These are phyloP conservation scores for Candida andamanensis DNA, from an alignment of 805 yeast species.

Conservation along the genomic window DNA sequence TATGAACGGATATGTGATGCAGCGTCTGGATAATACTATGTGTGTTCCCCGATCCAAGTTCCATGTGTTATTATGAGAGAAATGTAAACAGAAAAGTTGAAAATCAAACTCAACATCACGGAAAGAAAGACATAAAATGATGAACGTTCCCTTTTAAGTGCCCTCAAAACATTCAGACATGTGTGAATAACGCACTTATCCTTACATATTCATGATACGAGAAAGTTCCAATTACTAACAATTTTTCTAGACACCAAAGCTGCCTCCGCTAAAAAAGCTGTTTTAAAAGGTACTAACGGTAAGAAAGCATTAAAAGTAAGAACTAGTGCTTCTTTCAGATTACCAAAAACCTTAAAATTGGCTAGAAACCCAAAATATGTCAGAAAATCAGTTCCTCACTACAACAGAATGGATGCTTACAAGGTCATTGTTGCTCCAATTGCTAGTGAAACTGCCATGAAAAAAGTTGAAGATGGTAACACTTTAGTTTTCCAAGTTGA, in stretches of 20 bases:
- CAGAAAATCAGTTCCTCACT: constrained; percentile 94
- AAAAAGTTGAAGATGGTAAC: constrained; percentile 99
- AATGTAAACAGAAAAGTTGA: no score
- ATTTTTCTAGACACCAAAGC: constrained; percentile 57
- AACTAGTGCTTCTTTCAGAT: constrained; percentile 91
- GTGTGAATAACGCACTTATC: no score
- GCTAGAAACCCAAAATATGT: constrained; percentile 95
- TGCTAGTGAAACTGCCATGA: constrained; percentile 98
- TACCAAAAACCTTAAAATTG: constrained; percentile 94
- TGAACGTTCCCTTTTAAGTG: no score
- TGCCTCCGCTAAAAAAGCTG: constrained; percentile 97
- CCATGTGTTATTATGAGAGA: no score
- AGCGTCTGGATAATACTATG: no score
- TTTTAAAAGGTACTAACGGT: constrained; percentile 92
- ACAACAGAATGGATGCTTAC: constrained; percentile 94
- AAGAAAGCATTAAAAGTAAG: constrained; percentile 89
- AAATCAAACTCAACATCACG: no score
- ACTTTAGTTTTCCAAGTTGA: constrained; percentile 98
- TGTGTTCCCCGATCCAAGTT: no score
- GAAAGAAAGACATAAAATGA: no score
- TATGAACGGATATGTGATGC: no score
- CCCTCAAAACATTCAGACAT: no score
- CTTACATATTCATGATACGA: no score
- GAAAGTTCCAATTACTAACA: constrained; percentile 10
- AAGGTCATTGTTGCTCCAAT: constrained; percentile 90